These are phyloP conservation scores for Saccharomycopsis schoenii DNA, from an alignment of 805 yeast species.

Conservation along the genomic window DNA sequence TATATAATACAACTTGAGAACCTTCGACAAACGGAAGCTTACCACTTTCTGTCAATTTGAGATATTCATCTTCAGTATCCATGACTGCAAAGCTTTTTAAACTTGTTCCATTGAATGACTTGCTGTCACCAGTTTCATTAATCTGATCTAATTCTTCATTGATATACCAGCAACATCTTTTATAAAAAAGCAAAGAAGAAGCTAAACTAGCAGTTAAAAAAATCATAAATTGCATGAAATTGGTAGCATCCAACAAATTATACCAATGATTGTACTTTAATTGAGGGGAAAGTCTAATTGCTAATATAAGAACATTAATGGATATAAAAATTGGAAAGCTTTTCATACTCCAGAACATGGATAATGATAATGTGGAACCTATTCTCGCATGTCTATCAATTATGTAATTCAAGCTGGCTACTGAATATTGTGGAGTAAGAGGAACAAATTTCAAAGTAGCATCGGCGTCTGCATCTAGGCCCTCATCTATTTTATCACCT, in stretches of 20 bases:
- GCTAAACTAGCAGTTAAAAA: constrained; percentile 32
- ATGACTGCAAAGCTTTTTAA: constrained; percentile 31
- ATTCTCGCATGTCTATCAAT: constrained; percentile 47
- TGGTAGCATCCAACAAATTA: constrained; percentile 21
- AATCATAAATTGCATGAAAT: constrained; percentile 26
- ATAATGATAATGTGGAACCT: constrained; percentile 38
- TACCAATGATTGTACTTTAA: constrained; percentile 4
- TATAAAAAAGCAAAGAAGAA: constrained; percentile 32
- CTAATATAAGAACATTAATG: constrained; percentile 6
- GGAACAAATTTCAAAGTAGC: constrained; percentile 41
- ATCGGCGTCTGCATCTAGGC: constrained; percentile 42
- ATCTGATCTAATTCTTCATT: constrained; percentile 29
- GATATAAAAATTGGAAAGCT: constrained; percentile 25
- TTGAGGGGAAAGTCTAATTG: neutral
- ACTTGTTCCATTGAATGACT: constrained; percentile 39
- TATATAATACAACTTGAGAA: constrained; percentile 42
- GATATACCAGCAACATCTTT: constrained; percentile 36
- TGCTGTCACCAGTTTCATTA: constrained; percentile 26
- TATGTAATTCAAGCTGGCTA: constrained; percentile 51
- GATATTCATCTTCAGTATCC: constrained; percentile 18
- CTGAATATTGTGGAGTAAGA: constrained; percentile 47
- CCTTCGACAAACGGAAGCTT: constrained; percentile 25
- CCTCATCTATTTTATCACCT: constrained; percentile 41
- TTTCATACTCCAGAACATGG: constrained; percentile 37
- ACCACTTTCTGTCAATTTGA: constrained; percentile 23